These are phyloP conservation scores for Cubamyces sp. DNA, from an alignment of 768 basidiomycete species.

Conservation along the genomic window DNA sequence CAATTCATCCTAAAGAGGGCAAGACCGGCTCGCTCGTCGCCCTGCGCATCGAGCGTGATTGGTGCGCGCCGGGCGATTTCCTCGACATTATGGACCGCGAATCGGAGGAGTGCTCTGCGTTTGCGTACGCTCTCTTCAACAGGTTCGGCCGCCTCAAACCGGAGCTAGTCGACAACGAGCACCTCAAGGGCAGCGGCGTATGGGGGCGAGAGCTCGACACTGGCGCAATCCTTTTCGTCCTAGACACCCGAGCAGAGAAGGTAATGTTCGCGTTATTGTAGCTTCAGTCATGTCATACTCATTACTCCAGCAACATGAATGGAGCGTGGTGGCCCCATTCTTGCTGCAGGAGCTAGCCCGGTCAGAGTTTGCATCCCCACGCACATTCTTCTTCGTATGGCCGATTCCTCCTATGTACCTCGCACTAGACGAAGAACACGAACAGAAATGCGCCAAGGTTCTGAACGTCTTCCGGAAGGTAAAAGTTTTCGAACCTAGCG, in stretches of 20 bases:
- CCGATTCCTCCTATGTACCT: slow-evolving; percentile 8
- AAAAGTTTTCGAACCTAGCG: background rate
- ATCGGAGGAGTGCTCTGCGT: slow-evolving; percentile 36
- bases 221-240: slow-evolving; percentile 36
- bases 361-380: slow-evolving; percentile 2
- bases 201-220: slow-evolving; percentile 38
- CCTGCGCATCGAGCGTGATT: slow-evolving; percentile 14
- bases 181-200: slow-evolving; percentile 37
- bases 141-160: slow-evolving; percentile 32
- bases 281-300: background rate
- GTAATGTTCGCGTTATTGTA: slow-evolving; percentile 16
- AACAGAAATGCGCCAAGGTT: background rate
- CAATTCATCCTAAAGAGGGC: slow-evolving; percentile 9
- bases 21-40: slow-evolving; percentile 16
- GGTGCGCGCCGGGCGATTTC: slow-evolving; percentile 3
- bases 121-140: slow-evolving; percentile 37
- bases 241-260: slow-evolving; percentile 28
- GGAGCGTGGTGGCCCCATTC: slow-evolving; percentile 15
- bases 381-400: slow-evolving; percentile 22
- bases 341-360: slow-evolving; percentile 14
- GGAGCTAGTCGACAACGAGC: slow-evolving; percentile 32
- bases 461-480: slow-evolving; percentile 26
- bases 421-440: slow-evolving; percentile 2
- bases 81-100: slow-evolving; percentile 34
- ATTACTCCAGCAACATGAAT: background rate